phyloP scores from a whole-genome alignment of 768 basidiomycete genomes.

The Boletus bicolor region DNA sequence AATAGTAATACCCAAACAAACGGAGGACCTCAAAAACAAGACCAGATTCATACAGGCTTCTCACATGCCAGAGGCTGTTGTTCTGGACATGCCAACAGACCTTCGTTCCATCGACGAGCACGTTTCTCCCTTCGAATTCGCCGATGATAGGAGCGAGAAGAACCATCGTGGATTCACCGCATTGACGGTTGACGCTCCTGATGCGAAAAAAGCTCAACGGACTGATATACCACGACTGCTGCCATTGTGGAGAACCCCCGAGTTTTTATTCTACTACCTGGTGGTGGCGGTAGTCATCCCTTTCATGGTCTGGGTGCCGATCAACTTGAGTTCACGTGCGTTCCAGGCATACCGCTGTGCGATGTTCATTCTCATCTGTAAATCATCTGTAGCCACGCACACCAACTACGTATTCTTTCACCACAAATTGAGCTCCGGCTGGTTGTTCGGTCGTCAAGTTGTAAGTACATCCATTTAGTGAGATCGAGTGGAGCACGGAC shows the following conservation, averaged over 20 bases:
- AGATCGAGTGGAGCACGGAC: not conserved
- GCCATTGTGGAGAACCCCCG: constrained; percentile 73
- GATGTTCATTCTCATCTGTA: not conserved
- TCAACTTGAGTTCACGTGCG: constrained; percentile 72
- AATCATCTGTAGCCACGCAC: constrained; percentile 54
- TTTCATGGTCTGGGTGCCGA: constrained; percentile 73
- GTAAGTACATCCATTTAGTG: constrained; percentile 44
- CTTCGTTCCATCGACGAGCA: constrained; percentile 15
- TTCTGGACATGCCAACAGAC: constrained; percentile 37
- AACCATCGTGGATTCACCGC: constrained; percentile 33
- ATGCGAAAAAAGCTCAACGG: constrained; percentile 33
- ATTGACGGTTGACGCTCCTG: constrained; percentile 58
- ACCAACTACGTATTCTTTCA: constrained; percentile 68
- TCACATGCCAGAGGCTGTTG: constrained; percentile 29
- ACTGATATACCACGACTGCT: constrained; percentile 31
- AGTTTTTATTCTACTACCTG: constrained; percentile 76
- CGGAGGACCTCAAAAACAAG: not conserved
- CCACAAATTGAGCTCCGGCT: constrained; percentile 61
- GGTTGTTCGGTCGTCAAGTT: constrained; percentile 76
- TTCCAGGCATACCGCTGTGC: constrained; percentile 16
- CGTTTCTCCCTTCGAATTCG: constrained; percentile 16
- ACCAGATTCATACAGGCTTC: not conserved
- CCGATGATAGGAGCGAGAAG: constrained; percentile 8
- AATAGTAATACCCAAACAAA: not conserved
- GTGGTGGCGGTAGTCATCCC: constrained; percentile 61